These are phyloP conservation scores for Ochromonas danica DNA, from an alignment of 108 stramenopile species.

Conservation along the genomic window DNA sequence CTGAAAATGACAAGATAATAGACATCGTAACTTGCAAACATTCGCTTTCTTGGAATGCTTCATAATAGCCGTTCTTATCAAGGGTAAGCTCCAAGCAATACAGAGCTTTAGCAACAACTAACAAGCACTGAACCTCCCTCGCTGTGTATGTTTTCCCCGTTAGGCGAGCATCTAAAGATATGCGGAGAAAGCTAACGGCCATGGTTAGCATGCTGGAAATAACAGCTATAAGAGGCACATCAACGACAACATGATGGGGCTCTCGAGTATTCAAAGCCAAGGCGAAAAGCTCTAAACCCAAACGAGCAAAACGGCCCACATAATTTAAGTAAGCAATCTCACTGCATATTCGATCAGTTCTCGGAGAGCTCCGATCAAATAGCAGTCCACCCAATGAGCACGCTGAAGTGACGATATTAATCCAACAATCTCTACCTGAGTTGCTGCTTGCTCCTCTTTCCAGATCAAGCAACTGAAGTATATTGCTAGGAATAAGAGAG, in stretches of 20 bases:
- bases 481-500: background rate
- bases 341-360: too few species aligned
- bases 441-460: background rate
- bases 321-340: background rate
- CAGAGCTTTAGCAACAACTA: background rate
- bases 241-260: background rate
- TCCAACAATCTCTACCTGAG: background rate
- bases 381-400: background rate
- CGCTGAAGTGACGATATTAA: background rate
- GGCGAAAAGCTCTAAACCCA: conserved; percentile 23
- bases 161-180: too few species aligned
- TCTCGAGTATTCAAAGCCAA: background rate
- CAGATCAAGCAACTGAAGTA: conserved; percentile 6
- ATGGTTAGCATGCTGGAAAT: too few species aligned
- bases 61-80: background rate
- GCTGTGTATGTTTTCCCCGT: too few species aligned
- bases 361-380: background rate
- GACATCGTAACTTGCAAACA: background rate
- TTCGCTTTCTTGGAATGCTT: conserved; percentile 25
- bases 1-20: background rate
- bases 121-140: background rate
- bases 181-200: too few species aligned
- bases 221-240: background rate
- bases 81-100: conserved; percentile 30
- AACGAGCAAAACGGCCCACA: background rate